Evolutionary conservation across 176 grass and related monocot genomes (phyloP).

Genomic region (Poa annua): DNA sequence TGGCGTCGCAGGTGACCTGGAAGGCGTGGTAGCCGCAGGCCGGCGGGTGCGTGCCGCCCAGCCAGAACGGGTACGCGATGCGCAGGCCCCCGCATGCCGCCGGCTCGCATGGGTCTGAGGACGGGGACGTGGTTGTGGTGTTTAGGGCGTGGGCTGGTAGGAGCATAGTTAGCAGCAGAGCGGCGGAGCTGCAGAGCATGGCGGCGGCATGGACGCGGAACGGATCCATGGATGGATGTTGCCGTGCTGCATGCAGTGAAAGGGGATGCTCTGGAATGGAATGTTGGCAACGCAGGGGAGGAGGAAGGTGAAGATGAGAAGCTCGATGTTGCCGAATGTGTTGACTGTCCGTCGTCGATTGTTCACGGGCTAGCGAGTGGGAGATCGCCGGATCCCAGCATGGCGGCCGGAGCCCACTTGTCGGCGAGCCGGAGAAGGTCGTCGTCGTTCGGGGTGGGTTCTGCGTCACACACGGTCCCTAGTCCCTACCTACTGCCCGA

Average conservation of each 20-base stretch:
- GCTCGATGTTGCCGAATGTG: no score
- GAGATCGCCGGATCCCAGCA: no score
- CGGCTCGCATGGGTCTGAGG: neutral
- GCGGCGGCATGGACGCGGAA: neutral
- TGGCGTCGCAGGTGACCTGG: constrained; percentile 13
- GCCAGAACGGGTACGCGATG: constrained; percentile 65
- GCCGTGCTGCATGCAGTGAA: neutral
- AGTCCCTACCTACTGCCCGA: no score
- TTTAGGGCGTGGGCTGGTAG: neutral
- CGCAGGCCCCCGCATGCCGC: constrained; percentile 30
- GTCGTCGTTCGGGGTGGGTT: no score
- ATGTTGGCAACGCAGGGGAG: no score
- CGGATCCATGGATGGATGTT: neutral
- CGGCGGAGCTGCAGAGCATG: neutral
- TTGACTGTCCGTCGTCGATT: neutral
- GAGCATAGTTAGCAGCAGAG: neutral
- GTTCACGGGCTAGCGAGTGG: no score
- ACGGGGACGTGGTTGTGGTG: neutral
- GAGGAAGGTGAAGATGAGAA: no score
- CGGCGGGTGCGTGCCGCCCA: neutral
- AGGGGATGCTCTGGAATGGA: no score
- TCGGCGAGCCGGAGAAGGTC: no score
- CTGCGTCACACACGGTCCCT: no score
- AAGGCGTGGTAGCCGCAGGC: constrained; percentile 42
- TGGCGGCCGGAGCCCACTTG: no score